Conservation (phyloP, 345 rosid genomes). For the Iberis pinnata region DNA sequence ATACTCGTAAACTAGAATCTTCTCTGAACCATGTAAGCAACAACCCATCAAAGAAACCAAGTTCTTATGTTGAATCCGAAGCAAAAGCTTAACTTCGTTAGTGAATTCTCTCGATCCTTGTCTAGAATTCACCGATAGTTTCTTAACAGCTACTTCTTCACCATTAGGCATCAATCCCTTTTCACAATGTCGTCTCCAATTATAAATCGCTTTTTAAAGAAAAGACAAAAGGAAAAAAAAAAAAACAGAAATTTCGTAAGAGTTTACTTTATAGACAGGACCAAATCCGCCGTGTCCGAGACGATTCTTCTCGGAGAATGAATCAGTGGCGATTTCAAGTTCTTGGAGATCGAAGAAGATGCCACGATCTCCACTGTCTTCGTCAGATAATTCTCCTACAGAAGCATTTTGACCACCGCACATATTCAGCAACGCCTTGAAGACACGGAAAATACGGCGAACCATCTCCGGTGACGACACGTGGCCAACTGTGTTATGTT, state of each 20-base stretch:
- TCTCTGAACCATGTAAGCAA: conserved; percentile 59
- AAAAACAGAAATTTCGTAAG: too few relatives aligned
- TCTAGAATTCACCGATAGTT: conserved; percentile 47
- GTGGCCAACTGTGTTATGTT: neutral
- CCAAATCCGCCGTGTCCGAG: conserved; percentile 95
- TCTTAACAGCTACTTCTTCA: conserved; percentile 70
- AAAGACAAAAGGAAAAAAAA: neutral
- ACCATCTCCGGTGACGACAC: conserved; percentile 17
- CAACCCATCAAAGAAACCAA: conserved; percentile 67
- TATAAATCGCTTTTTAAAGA: neutral
- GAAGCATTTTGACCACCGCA: conserved; percentile 15
- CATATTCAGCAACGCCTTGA: conserved; percentile 18
- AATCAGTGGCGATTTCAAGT: conserved; percentile 66
- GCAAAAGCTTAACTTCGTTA: conserved; percentile 63
- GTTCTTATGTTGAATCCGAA: conserved; percentile 68
- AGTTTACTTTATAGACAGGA: conserved; percentile 86
- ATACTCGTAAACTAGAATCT: conserved; percentile 78
- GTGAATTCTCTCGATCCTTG: conserved; percentile 66
- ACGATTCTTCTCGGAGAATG: conserved; percentile 62
- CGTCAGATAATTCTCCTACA: conserved; percentile 12
- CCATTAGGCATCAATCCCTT: conserved; percentile 59
- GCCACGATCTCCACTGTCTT: conserved; percentile 26
- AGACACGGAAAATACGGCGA: conserved; percentile 15
- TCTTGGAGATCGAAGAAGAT: conserved; percentile 56
- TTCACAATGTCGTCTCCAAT: neutral